Percentiles rank a stretch among this genome's conserved stretches.
phyloP scores from a whole-genome alignment of 2,329 filamentous ascomycete species.

The Neonectria magnoliae region DNA sequence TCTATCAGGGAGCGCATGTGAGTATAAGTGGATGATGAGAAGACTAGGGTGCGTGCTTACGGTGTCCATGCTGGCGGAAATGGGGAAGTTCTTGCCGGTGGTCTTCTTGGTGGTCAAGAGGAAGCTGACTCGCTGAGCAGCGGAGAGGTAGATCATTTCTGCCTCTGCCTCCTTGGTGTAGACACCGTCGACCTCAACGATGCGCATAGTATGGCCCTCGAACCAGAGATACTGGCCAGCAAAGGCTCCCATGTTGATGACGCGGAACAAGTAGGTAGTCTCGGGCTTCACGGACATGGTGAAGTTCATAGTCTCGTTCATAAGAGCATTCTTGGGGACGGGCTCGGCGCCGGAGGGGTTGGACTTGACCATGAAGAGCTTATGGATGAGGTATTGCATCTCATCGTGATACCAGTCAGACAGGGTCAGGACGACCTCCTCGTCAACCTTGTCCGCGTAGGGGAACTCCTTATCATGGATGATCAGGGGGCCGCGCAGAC shows the following conservation, averaged over 20 bases:
- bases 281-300: slow-evolving; percentile 69
- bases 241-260: slow-evolving; percentile 80
- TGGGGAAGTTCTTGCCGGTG: slow-evolving; percentile 71
- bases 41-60: slow-evolving; percentile 51
- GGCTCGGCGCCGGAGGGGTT: slow-evolving; percentile 71
- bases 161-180: slow-evolving; percentile 71
- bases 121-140: slow-evolving; percentile 74
- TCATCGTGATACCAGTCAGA: slow-evolving; percentile 77
- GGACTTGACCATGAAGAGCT: slow-evolving; percentile 64
- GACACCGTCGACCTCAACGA: slow-evolving; percentile 79
- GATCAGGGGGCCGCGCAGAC: slow-evolving; percentile 71
- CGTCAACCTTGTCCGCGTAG: slow-evolving; percentile 65
- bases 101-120: slow-evolving; percentile 71
- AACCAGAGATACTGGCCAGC: slow-evolving; percentile 74
- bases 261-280: slow-evolving; percentile 77
- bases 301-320: slow-evolving; percentile 75
- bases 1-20: slow-evolving; percentile 48
- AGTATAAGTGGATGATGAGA: background rate
- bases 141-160: slow-evolving; percentile 71
- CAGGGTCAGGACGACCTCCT: slow-evolving; percentile 71
- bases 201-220: slow-evolving; percentile 72
- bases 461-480: slow-evolving; percentile 71
- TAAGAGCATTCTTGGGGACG: slow-evolving; percentile 72
- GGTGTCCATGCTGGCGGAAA: slow-evolving; percentile 76
- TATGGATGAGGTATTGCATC: slow-evolving; percentile 57